Base-by-base conservation (phyloP, 1,139 yeast genomes). In the Suhomyces maxii region DNA sequence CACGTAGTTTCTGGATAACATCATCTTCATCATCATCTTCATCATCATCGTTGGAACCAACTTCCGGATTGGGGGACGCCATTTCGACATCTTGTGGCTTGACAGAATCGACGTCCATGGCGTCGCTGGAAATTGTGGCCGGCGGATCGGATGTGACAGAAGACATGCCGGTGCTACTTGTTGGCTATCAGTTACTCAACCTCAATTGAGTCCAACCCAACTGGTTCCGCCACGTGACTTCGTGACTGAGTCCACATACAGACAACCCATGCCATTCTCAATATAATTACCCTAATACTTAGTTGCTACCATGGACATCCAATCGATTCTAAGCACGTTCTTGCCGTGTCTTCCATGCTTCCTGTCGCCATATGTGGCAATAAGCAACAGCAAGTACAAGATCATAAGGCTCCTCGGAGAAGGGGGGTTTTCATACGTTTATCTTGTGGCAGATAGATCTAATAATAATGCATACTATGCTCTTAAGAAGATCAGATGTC, bases 351-450 rank as follows among this genome's bases (percentile, higher is more conserved):
- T 73, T 35, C 78, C 79, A 2, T 64, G 60, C 40, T 46, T 74
- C 40, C 53, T 76, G 37, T 63, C 73, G 8, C 86, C 86, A 0
- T 69, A 68, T 10, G 61, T 83, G 7, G 54, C 69, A n/a, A 74
- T 84, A 50, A 82, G 83, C 57, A 77, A 70, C 50, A 64, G 68
- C 34, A 65, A 64, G 38, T 83, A 80, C 63, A 71, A 66, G 52
- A 85, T 91, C n/a, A 68, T 82, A 42, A 78, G 82, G 51, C 74
- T 91, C 23, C 68, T 91, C 7, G 96, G 96, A 8, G 97, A 90
- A 67, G 96, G 96, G 1, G 96, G 95, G 7, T 87, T 87, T 60
- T 84, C 95, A 1, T 89, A 86, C 58, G 96, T 89, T n/a, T 91
- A 91, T 59, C 71, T 89, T 34, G 96, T 89, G 8, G 53, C 65